These are phyloP conservation scores for Rhizophagus prolifer DNA, from an alignment of 192 early-diverging fungal genomes.

Conservation along the genomic window DNA sequence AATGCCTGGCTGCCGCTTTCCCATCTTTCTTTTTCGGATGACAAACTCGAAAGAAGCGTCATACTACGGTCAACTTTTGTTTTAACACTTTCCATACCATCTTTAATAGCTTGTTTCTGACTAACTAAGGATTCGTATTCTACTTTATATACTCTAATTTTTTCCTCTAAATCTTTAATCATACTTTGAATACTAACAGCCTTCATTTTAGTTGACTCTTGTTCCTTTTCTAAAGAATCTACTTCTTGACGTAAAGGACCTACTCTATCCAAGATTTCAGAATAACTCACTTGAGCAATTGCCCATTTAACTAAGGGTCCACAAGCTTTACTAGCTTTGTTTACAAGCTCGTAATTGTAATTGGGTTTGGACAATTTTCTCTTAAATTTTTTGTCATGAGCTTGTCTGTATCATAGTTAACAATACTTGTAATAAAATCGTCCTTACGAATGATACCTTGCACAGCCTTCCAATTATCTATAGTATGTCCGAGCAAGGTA, in stretches of 20 bases:
- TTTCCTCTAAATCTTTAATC: slow-evolving; percentile 81
- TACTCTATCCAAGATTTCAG: slow-evolving; percentile 90
- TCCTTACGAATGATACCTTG: slow-evolving; percentile 89
- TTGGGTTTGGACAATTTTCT: slow-evolving; percentile 81
- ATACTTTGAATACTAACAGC: slow-evolving; percentile 74
- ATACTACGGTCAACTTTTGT: slow-evolving; percentile 90
- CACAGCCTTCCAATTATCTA: slow-evolving; percentile 89
- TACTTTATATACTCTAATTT: slow-evolving; percentile 91
- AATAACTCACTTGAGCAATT: slow-evolving; percentile 91
- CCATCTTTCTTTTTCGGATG: slow-evolving; percentile 94
- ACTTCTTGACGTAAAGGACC: slow-evolving; percentile 96
- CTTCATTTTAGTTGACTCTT: slow-evolving; percentile 67
- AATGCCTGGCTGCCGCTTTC: slow-evolving; percentile 85
- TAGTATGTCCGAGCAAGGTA: slow-evolving; percentile 81
- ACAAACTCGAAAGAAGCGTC: slow-evolving; percentile 81
- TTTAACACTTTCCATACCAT: slow-evolving; percentile 92
- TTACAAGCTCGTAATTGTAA: slow-evolving; percentile 95
- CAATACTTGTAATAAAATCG: slow-evolving; percentile 96
- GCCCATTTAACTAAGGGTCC: slow-evolving; percentile 99
- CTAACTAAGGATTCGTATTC: slow-evolving; percentile 97
- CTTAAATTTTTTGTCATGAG: slow-evolving; percentile 76
- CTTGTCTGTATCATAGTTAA: slow-evolving; percentile 90
- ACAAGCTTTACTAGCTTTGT: slow-evolving; percentile 96
- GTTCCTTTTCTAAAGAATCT: slow-evolving; percentile 72
- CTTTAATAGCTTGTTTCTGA: slow-evolving; percentile 86